These are phyloP conservation scores for Talaromyces borbonicus DNA, from an alignment of 495 filamentous ascomycete species.

Conservation along the genomic window DNA sequence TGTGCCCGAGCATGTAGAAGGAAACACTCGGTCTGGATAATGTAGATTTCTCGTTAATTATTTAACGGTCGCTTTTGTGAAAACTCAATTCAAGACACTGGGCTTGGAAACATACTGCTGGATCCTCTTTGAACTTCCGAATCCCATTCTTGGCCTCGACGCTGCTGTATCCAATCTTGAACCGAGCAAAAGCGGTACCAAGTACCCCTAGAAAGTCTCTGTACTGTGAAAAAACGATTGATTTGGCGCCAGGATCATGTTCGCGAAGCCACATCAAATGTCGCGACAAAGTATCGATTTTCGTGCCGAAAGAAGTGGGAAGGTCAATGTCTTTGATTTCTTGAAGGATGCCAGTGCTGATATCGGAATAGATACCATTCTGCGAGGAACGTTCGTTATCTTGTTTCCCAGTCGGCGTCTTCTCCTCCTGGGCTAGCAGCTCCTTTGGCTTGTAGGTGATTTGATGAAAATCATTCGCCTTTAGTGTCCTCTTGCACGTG, in stretches of 20 bases:
- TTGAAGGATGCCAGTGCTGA: constrained; percentile 56
- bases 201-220: constrained; percentile 71
- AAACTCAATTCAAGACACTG: not conserved
- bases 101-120: constrained; percentile 31
- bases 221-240: constrained; percentile 86
- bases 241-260: constrained; percentile 80
- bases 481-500: constrained; percentile 62
- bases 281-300: constrained; percentile 72
- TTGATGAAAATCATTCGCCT: constrained; percentile 56
- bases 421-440: constrained; percentile 60
- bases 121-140: constrained; percentile 63
- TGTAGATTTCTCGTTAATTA: too few species aligned
- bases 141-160: constrained; percentile 57
- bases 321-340: constrained; percentile 81
- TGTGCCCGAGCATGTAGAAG: constrained; percentile 81
- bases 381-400: constrained; percentile 21
- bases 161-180: constrained; percentile 60
- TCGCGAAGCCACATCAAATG: constrained; percentile 79
- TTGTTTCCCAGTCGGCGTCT: constrained; percentile 18
- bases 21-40: constrained; percentile 62
- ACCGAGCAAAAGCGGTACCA: constrained; percentile 50
- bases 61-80: too few species aligned
- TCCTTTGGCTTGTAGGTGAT: constrained; percentile 75
- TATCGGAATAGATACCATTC: constrained; percentile 64
- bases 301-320: constrained; percentile 68